Evolutionary conservation across 306 rosid species (phyloP).

Genomic region (Quercus berberidifolia): DNA sequence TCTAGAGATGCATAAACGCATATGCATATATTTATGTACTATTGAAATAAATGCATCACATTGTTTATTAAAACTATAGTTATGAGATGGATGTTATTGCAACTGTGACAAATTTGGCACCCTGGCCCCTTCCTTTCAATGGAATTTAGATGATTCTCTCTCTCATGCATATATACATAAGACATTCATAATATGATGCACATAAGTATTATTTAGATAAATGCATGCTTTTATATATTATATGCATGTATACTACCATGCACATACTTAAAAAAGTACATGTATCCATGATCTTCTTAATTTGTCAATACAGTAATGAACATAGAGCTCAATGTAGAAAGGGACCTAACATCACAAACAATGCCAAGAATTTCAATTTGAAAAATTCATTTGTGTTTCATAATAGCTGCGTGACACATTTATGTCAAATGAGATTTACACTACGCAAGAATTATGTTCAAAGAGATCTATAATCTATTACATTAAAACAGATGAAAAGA

Average conservation of each 20-base stretch:
- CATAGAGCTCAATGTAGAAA: too few species aligned
- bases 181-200: too few species aligned
- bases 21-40: neutral
- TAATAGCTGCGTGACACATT: too few species aligned
- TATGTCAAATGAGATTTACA: too few species aligned
- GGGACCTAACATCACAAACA: too few species aligned
- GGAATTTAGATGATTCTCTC: slow-evolving; percentile 29
- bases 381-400: too few species aligned
- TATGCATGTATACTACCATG: neutral
- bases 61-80: neutral
- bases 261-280: neutral
- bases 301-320: too few species aligned
- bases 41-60: neutral
- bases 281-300: neutral
- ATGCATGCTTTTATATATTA: neutral
- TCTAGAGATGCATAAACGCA: neutral
- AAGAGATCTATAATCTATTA: too few species aligned
- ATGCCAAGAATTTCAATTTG: too few species aligned
- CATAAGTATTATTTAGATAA: neutral
- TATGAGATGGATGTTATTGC: neutral
- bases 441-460: too few species aligned
- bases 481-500: too few species aligned
- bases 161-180: neutral
- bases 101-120: neutral
- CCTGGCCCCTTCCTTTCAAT: slow-evolving; percentile 37